Base-by-base conservation (phyloP, 768 basidiomycete species). In the Suillus spraguei region DNA sequence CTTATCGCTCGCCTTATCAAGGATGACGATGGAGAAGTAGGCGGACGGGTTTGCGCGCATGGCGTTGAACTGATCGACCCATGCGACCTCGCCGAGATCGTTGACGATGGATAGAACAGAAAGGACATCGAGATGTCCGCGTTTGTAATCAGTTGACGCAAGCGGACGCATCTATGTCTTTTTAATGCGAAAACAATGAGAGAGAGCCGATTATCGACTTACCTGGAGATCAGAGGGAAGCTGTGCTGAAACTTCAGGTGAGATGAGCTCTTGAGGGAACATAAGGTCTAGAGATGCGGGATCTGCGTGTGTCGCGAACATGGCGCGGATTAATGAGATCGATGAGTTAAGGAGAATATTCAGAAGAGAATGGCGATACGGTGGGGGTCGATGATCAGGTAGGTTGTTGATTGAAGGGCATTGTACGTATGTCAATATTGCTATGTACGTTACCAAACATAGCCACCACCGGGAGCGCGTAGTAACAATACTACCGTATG, bases 1-100 rank as follows among this genome's bases (percentile, higher is more conserved):
- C 67, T 80, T 78, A 80, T 97, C 94, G 2, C 87, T 83, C 16
- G 80, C 72, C 62, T 87, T 85, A 74, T 89, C 84, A 64, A 97
- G 79, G 71, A 99, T 88, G 73, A 96, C 96, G 70, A 98, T 76
- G 56, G 88, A 80, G 77, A 87, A 95, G 82, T 98, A 97, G 2
- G 92, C 91, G 50, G 77, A 69, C 2, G 84, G 80, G 8, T 79
- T 72, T n/a, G 73, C 76, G 65, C 85, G 84, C 68, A 90, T 78
- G 44, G 81, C 79, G 36, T 86, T 74, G 75, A 91, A 95, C 41
- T 92, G 91, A 3, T 84, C 77, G 22, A 79, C 72, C 87, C 94
- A 98, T 2, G 89, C 85, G 0, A 78, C 77, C 44, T 86, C 81
- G 33, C 92, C 84, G 10, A 86, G 83, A 74, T 88, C 87, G 5